Base-by-base conservation (phyloP, 225 moss, liverwort and hornwort species). In the Takakia lepidozioides region DNA sequence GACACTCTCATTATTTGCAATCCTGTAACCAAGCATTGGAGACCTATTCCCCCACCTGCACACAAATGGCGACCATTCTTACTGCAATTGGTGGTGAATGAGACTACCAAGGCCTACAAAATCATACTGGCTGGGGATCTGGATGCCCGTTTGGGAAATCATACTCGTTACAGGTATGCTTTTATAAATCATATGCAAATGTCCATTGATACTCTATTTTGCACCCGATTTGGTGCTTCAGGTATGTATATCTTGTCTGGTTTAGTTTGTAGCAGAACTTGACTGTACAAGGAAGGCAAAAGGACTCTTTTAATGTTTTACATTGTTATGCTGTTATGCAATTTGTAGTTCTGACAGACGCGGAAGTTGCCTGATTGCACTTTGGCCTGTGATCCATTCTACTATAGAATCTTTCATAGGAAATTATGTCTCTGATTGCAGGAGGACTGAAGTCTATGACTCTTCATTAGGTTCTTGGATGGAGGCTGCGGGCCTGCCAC, bases 401-500 rank as follows among this genome's bases (percentile, higher is more conserved):
- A n/a, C n/a, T n/a, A n/a, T n/a, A n/a, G n/a, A n/a, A n/a, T n/a
- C n/a, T n/a, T n/a, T n/a, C n/a, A n/a, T n/a, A n/a, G n/a, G n/a
- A n/a, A n/a, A n/a, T n/a, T n/a, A n/a, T n/a, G n/a, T n/a, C n/a
- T n/a, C n/a, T n/a, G n/a, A n/a, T 43, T 43, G 18, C 2, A 43
- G 60, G 40, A 50, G 39, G 18, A 60, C 60, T 3, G 51, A 60
- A 49, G 51, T 60, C 2, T 60, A 60, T 20, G 60, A 60, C 27
- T 60, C 60, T 4, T 38, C 29, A 29, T 38, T 51, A 8, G 14
- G 42, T 16, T 2, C 15, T 6, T 60, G 60, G 60, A 43, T 23
- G n/a, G 18, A 13, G 15, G 50, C 34, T n/a, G 60, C 50, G 4
- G 60, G 51, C 42, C 25, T 60, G 10, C 60, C 60, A 4, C 38